Percentiles rank a stretch among this genome's conserved stretches.
Conservation (phyloP, 2,329 filamentous ascomycete species). For the Dryadomyces sulphureus region DNA sequence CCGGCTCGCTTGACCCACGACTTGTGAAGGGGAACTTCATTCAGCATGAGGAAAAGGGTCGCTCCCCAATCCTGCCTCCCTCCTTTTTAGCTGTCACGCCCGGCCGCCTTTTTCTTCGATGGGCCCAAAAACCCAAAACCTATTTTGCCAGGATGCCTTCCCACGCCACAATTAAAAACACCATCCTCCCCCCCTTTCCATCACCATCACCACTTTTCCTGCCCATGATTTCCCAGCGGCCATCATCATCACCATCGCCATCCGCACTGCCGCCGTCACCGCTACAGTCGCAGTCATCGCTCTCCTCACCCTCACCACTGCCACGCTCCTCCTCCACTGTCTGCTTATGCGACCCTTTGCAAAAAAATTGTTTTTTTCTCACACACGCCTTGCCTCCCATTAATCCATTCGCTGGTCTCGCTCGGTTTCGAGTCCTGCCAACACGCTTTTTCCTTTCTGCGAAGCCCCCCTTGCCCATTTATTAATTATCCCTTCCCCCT, state of each 20-base stretch:
- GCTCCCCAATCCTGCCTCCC: constrained; percentile 7
- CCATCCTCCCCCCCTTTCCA: constrained; percentile 9
- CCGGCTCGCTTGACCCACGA: constrained; percentile 10
- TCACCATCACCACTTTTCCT: constrained; percentile 8
- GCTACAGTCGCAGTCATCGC: constrained; percentile 1
- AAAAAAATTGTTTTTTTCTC: constrained; percentile 2
- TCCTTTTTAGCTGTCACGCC: constrained; percentile 12
- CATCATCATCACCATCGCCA: constrained; percentile 14
- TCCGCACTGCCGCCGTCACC: constrained; percentile 8
- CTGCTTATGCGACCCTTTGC: background rate
- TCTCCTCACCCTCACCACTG: constrained; percentile 7
- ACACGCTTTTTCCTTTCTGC: background rate
- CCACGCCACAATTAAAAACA: constrained; percentile 12
- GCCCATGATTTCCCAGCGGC: constrained; percentile 5
- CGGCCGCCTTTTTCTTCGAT: constrained; percentile 9
- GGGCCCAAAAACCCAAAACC: constrained; percentile 10
- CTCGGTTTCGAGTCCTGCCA: background rate
- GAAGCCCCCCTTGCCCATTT: background rate
- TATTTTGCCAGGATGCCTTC: constrained; percentile 11
- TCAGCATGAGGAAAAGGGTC: constrained; percentile 6
- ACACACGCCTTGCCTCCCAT: background rate
- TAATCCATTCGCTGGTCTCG: background rate
- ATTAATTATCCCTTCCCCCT: background rate
- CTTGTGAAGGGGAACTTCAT: constrained; percentile 8
- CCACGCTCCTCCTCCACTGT: constrained; percentile 1